A percentile compares a stretch with the other conserved stretches of the same genome.
Conservation (phyloP, 2,329 filamentous ascomycete genomes). For the Phaeosphaeria sp. region DNA sequence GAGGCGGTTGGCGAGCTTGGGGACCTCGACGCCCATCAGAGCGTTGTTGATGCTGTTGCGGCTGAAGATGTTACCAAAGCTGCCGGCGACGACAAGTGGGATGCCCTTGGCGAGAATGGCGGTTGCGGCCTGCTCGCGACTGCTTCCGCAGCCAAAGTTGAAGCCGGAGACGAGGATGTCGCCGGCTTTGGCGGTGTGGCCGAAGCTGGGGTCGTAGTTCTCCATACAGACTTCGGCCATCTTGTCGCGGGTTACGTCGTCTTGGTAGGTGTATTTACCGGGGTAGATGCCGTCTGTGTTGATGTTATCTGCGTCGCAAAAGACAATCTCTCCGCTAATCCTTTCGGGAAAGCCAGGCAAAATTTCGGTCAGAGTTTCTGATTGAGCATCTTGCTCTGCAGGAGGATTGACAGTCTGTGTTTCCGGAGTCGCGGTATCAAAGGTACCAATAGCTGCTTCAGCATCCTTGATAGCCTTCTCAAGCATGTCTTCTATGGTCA, state of each 20-base stretch:
- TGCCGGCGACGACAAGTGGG: slow-evolving; percentile 78
- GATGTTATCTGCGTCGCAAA: slow-evolving; percentile 84
- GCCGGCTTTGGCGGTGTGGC: slow-evolving; percentile 65
- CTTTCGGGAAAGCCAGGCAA: slow-evolving; percentile 86
- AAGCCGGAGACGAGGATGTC: slow-evolving; percentile 87
- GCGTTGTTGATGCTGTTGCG: slow-evolving; percentile 83
- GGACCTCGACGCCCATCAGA: slow-evolving; percentile 74
- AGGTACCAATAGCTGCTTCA: slow-evolving; percentile 65
- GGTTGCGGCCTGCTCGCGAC: slow-evolving; percentile 86
- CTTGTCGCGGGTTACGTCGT: slow-evolving; percentile 73
- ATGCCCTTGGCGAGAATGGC: slow-evolving; percentile 83
- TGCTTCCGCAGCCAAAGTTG: slow-evolving; percentile 87
- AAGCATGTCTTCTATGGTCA: slow-evolving; percentile 72
- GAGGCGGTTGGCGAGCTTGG: slow-evolving; percentile 69
- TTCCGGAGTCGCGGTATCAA: slow-evolving; percentile 45
- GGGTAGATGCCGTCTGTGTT: slow-evolving; percentile 95
- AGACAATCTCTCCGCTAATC: slow-evolving; percentile 85
- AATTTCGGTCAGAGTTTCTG: slow-evolving; percentile 67
- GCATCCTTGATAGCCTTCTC: slow-evolving; percentile 74
- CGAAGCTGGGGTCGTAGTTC: slow-evolving; percentile 85
- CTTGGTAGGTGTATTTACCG: slow-evolving; percentile 90
- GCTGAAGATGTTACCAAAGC: slow-evolving; percentile 83
- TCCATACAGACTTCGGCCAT: slow-evolving; percentile 94
- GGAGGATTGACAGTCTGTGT: slow-evolving; percentile 41
- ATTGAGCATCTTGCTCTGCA: slow-evolving; percentile 31